Percentiles rank a stretch among this genome's conserved stretches.
These are phyloP conservation scores for Orobanche coerulescens DNA, from an alignment of 257 asterid species.

Conservation along the genomic window DNA sequence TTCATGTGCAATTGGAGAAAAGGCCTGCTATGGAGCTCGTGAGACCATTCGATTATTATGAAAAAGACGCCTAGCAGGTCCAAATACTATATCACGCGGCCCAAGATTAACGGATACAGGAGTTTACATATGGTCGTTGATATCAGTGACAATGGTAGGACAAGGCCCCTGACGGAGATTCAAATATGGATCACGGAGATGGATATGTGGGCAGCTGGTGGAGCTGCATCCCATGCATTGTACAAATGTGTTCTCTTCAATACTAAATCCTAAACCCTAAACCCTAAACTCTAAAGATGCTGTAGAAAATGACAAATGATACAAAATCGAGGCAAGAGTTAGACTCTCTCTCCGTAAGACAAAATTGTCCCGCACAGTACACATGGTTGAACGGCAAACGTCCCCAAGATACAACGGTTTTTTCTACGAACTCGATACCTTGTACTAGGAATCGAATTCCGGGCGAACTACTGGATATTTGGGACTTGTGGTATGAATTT, in stretches of 20 bases:
- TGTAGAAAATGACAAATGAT: too few relatives aligned
- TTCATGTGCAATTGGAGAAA: constrained; percentile 42
- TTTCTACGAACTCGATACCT: too few relatives aligned
- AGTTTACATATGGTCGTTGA: constrained; percentile 94
- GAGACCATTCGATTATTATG: constrained; percentile 61
- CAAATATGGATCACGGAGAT: constrained; percentile 83
- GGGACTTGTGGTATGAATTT: too few relatives aligned
- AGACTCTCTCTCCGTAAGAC: too few relatives aligned
- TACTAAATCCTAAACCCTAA: too few relatives aligned
- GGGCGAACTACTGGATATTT: too few relatives aligned
- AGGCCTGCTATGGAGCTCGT: constrained; percentile 82
- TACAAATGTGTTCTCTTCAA: constrained; percentile 89
- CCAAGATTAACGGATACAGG: constrained; percentile 80
- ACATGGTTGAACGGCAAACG: too few relatives aligned
- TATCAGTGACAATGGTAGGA: constrained; percentile 42
- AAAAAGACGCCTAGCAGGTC: constrained; percentile 72
- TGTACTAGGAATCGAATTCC: too few relatives aligned
- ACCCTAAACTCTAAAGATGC: too few relatives aligned
- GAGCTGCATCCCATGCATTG: constrained; percentile 84
- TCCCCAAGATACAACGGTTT: too few relatives aligned
- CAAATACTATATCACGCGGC: constrained; percentile 68
- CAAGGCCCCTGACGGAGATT: constrained; percentile 75
- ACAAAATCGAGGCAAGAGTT: constrained; percentile 47
- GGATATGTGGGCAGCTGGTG: constrained; percentile 90
- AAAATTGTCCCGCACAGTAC: too few relatives aligned